A percentile compares a stretch with the other conserved stretches of the same genome.
These are phyloP conservation scores for Pseudoneurospora amorphoporcata DNA, from an alignment of 495 filamentous ascomycete genomes.

Conservation along the genomic window DNA sequence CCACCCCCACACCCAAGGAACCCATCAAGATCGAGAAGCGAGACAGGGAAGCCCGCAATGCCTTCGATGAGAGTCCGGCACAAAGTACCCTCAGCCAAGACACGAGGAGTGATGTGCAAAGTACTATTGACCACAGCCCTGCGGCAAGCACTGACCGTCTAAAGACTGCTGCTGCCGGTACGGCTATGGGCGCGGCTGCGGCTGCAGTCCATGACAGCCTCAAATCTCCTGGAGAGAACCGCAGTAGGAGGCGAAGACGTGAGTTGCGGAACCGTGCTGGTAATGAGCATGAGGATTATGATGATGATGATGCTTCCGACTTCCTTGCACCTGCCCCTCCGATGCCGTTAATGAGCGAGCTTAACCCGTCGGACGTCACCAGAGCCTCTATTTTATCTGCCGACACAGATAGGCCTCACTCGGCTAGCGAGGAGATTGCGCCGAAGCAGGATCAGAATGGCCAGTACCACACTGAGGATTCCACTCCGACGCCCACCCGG, in stretches of 20 bases:
- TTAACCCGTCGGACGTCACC: slow-evolving; percentile 76
- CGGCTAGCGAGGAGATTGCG: slow-evolving; percentile 45
- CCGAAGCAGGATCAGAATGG: slow-evolving; percentile 16
- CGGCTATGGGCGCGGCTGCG: slow-evolving; percentile 22
- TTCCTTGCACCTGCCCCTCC: slow-evolving; percentile 43
- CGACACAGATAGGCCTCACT: slow-evolving; percentile 60
- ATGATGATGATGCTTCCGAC: slow-evolving; percentile 32
- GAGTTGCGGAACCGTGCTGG: slow-evolving; percentile 30
- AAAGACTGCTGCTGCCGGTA: slow-evolving; percentile 27
- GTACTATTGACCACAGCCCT: slow-evolving; percentile 31
- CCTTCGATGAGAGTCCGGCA: slow-evolving; percentile 44
- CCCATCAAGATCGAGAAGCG: slow-evolving; percentile 30
- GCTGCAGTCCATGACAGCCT: slow-evolving; percentile 22
- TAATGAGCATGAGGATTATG: slow-evolving; percentile 21
- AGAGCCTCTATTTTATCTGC: slow-evolving; percentile 81
- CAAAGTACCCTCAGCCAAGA: slow-evolving; percentile 33
- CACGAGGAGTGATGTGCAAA: slow-evolving; percentile 23
- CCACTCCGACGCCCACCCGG: slow-evolving; percentile 32
- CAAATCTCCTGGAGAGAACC: slow-evolving; percentile 33
- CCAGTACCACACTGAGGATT: slow-evolving; percentile 12
- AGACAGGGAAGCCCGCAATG: slow-evolving; percentile 46
- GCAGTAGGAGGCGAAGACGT: slow-evolving; percentile 32
- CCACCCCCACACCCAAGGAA: slow-evolving; percentile 21
- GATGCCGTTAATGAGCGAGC: slow-evolving; percentile 77
- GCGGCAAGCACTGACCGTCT: slow-evolving; percentile 28